Evolutionary conservation across 2,329 filamentous ascomycete species (phyloP), one percentile per base, ranked within the genome.

Genomic region (Fusarium albosuccineum): DNA sequence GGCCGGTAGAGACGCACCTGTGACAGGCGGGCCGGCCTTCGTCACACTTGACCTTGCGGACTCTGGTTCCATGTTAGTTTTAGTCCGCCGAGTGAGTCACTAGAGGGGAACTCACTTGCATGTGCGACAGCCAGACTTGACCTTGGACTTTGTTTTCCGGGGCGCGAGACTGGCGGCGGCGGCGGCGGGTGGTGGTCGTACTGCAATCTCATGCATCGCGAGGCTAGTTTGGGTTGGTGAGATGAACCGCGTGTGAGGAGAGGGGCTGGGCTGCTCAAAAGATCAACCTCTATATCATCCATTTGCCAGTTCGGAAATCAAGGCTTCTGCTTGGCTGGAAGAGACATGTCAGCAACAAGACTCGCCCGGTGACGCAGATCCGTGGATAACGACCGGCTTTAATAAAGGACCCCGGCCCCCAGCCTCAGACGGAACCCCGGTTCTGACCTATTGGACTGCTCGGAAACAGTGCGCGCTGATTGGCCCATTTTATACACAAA

Each of bases 221-320:
- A 22, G 22, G 22, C 22, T 22, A 22, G 22, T 22, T 22, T 22
- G 22, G 22, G 22, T 22, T 22, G 22, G 22, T 22, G 22, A 22
- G 22, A 22, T 22, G 22, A 4, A 22, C 22, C 22, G 22, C 22
- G 22, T 22, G 22, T 22, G 22, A 22, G 22, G 22, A 22, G 22
- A 22, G 22, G 22, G 22, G 22, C 22, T 22, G 22, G 22, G 22
- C 22, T 22, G 22, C 22, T 22, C 22, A 22, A 22, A 22, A 22
- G 45, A 48, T 30, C 33, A 33, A 11, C 33, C 2, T 48, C 11
- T 30, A 5, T 29, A 22, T 6, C 39, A 14, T 30, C 26, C 22
- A 66, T 70, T 72, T 50, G 67, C 55, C 45, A 45, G 53, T 45
- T 71, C 70, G 70, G 70, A 71, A 72, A 71, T 16, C 5, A 39